A percentile compares a stretch with the other conserved stretches of the same genome.
These are phyloP conservation scores for Aspergillus indologenus DNA, from an alignment of 495 filamentous ascomycete species.

Conservation along the genomic window DNA sequence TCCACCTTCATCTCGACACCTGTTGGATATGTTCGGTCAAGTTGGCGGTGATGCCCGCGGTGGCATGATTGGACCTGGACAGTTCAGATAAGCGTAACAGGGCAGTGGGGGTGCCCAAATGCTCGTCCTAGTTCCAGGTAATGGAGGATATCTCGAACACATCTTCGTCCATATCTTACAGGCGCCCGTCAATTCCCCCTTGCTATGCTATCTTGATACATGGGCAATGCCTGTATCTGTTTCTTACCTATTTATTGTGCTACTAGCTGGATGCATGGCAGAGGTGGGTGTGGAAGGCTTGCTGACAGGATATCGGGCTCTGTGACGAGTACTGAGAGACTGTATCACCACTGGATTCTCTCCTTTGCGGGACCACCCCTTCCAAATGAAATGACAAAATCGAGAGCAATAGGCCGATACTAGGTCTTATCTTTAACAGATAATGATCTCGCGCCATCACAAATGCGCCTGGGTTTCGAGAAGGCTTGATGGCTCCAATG, in stretches of 20 bases:
- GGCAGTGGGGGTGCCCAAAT: background rate
- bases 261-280: conserved; percentile 1
- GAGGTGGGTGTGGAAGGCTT: background rate
- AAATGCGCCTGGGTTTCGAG: background rate
- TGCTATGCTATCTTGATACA: background rate
- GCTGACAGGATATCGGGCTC: background rate
- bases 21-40: conserved; percentile 48
- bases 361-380: background rate
- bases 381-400: background rate
- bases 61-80: conserved; percentile 44
- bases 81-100: conserved; percentile 28
- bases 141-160: no score
- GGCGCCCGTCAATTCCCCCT: background rate
- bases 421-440: background rate
- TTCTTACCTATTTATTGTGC: background rate
- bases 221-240: no score
- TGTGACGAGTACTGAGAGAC: background rate
- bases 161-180: no score
- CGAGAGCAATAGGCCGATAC: background rate
- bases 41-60: conserved; percentile 36
- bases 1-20: conserved; percentile 42
- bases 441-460: background rate
- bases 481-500: background rate
- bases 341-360: background rate
- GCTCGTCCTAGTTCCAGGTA: background rate